Percentiles rank a stretch among this genome's conserved stretches.
These are phyloP conservation scores for Colletotrichum nymphaeae DNA, from an alignment of 2,329 filamentous ascomycete species.

Conservation along the genomic window DNA sequence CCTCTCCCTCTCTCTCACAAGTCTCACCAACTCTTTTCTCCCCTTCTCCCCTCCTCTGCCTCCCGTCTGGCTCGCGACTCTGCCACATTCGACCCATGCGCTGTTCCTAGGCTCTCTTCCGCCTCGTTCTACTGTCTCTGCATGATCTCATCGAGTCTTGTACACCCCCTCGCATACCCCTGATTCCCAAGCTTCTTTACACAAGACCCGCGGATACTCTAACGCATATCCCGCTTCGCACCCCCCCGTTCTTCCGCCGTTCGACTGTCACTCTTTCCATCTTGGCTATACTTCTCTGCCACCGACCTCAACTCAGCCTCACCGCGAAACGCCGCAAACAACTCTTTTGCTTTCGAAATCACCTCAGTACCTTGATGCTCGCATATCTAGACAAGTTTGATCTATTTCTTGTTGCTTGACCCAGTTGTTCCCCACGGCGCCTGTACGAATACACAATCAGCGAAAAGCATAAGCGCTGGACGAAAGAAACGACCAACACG, in stretches of 20 bases:
- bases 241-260: conserved; percentile 9
- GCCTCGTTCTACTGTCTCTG: conserved; percentile 12
- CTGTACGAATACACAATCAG: neutral
- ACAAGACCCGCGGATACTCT: conserved; percentile 14
- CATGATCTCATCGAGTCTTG: conserved; percentile 17
- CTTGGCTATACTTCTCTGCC: conserved; percentile 7
- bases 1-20: conserved; percentile 18
- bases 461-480: conserved; percentile 31
- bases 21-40: conserved; percentile 48
- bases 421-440: conserved; percentile 3
- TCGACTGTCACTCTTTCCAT: conserved; percentile 24
- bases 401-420: conserved; percentile 5
- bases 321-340: conserved; percentile 12
- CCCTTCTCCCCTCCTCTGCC: conserved; percentile 2
- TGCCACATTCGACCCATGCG: conserved; percentile 28
- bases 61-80: conserved; percentile 13
- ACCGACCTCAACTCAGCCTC: conserved; percentile 13
- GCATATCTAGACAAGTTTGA: neutral
- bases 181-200: conserved; percentile 7
- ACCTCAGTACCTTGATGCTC: neutral
- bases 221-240: conserved; percentile 28
- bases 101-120: conserved; percentile 21
- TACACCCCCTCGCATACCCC: neutral
- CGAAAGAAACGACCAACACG: conserved; percentile 24
- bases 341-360: neutral